Conservation (phyloP, 1,284 basidiomycete species). For the Pseudozyma hubeiensis region DNA sequence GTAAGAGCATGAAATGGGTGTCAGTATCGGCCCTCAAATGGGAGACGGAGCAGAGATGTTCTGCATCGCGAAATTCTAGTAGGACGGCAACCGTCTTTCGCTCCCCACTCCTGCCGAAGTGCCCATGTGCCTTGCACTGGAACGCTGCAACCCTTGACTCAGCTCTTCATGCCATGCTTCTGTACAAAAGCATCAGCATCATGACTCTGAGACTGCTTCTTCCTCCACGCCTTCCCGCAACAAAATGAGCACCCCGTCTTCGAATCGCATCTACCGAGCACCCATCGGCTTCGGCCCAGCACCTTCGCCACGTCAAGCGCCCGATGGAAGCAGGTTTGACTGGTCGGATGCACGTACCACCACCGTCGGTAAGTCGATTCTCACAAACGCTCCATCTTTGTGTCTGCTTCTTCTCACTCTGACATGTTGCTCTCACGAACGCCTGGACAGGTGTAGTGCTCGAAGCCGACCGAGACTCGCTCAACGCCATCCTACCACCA, state of each 20-base stretch:
- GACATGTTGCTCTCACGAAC: no score
- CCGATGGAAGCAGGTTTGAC: constrained; percentile 36
- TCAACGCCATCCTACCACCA: constrained; percentile 33
- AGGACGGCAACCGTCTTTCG: background rate
- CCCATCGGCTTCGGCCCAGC: constrained; percentile 60
- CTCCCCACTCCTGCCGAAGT: constrained; percentile 4
- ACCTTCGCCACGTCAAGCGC: constrained; percentile 47
- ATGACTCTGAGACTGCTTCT: no score
- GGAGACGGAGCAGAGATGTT: no score
- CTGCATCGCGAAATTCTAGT: no score
- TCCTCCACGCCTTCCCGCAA: background rate
- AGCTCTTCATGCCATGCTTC: no score
- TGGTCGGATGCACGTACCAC: constrained; percentile 32
- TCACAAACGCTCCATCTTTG: no score
- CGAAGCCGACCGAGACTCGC: constrained; percentile 10
- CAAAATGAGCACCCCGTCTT: background rate
- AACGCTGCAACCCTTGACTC: no score
- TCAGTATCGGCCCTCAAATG: no score
- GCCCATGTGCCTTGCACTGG: no score
- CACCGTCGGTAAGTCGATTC: constrained; percentile 26
- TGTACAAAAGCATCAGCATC: no score
- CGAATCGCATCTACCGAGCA: constrained; percentile 24
- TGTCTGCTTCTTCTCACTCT: no score
- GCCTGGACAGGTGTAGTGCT: constrained; percentile 13
- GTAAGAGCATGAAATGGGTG: no score